A percentile compares a stretch with the other conserved stretches of the same genome.
phyloP scores from a whole-genome alignment of 352 stramenopile species.

The Saprolegnia diclina region DNA sequence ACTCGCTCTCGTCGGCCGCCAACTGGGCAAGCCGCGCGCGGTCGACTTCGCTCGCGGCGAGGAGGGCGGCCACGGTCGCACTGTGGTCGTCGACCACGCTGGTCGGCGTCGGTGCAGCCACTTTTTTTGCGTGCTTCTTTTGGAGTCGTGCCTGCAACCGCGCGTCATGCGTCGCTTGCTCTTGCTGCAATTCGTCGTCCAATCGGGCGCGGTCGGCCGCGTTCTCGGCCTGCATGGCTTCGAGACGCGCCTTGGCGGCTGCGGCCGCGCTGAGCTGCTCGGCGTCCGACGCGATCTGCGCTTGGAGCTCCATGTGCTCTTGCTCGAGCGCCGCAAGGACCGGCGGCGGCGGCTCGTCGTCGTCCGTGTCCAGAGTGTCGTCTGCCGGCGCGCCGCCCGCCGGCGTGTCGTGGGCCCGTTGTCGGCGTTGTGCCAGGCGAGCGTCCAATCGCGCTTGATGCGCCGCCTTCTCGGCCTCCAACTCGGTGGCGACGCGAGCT shows the following conservation, averaged over 20 bases:
- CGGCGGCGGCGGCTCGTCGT: not conserved
- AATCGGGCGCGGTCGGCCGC: not conserved
- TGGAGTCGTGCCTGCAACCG: not conserved
- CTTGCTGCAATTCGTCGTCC: not conserved
- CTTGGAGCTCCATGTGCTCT: not conserved
- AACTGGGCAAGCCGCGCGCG: not conserved
- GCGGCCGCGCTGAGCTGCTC: not conserved
- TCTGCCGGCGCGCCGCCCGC: not conserved
- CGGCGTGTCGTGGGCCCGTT: not conserved
- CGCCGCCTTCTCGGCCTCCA: not conserved
- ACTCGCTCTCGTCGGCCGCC: not conserved
- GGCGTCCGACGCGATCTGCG: not conserved
- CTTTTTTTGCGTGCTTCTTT: not conserved
- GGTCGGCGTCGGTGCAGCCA: not conserved
- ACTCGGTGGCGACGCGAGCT: not conserved
- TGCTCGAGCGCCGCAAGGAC: not conserved
- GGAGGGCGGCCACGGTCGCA: not conserved
- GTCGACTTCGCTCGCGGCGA: not conserved
- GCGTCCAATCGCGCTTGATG: not conserved
- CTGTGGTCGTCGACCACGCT: not conserved
- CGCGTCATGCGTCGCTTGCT: not conserved
- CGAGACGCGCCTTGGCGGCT: not conserved
- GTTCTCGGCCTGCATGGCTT: not conserved
- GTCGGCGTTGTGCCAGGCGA: not conserved
- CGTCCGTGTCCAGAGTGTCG: not conserved